Percentiles rank a stretch among this genome's conserved stretches.
phyloP scores from a whole-genome alignment of 169 alveolate genomes.

The Eimeria maxima region DNA sequence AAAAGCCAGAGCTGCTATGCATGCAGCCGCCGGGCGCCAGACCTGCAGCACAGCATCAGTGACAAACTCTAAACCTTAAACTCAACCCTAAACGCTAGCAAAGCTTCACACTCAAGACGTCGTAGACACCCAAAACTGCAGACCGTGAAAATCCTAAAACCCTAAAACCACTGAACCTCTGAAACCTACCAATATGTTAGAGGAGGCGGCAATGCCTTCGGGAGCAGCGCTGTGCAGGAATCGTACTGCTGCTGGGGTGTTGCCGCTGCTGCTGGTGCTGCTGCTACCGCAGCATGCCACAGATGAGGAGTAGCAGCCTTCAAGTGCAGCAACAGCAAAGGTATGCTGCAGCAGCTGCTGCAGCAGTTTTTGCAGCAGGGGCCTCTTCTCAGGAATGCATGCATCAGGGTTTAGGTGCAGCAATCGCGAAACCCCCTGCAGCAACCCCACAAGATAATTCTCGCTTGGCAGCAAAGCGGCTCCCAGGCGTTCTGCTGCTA shows the following conservation, averaged over 20 bases:
- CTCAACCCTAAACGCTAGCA: background rate
- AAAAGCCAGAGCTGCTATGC: conserved; percentile 37
- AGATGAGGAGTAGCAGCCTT: conserved; percentile 43
- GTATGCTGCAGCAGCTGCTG: conserved; percentile 55
- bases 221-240: conserved; percentile 60
- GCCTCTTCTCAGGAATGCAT: background rate
- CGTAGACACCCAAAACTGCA: background rate
- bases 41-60: conserved; percentile 25
- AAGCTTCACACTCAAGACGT: background rate
- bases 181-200: conserved; percentile 11
- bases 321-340: conserved; percentile 56
- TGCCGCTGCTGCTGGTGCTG: conserved; percentile 77
- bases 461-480: conserved; percentile 44
- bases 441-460: conserved; percentile 33
- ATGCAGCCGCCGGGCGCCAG: conserved; percentile 63
- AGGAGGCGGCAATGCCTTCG: conserved; percentile 63
- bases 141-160: background rate
- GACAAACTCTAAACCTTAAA: background rate
- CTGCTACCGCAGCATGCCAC: conserved; percentile 16
- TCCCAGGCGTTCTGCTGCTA: conserved; percentile 40
- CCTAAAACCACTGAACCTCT: conserved; percentile 11
- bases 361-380: conserved; percentile 45
- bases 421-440: conserved; percentile 63
- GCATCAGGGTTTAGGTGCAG: conserved; percentile 40
- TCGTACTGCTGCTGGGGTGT: conserved; percentile 69